phyloP scores from a whole-genome alignment of 139 green algal genomes.

The Chlamydomonas applanata region DNA sequence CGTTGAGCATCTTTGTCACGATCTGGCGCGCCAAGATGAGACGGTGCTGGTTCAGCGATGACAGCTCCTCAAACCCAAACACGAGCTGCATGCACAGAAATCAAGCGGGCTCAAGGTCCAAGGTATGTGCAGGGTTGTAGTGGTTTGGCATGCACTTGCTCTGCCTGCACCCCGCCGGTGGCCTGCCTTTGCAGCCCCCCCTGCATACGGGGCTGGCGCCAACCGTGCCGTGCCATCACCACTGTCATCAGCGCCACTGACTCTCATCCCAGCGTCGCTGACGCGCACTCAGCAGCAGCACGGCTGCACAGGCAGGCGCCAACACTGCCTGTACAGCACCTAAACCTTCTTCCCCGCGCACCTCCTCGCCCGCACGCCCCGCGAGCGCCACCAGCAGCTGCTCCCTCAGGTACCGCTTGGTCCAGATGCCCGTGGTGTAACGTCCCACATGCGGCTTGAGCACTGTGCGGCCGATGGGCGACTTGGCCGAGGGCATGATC shows the following conservation, averaged over 20 bases:
- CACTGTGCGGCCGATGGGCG: conserved; percentile 78
- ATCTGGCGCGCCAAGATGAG: conserved; percentile 54
- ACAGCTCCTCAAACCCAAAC: conserved; percentile 48
- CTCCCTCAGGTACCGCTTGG: conserved; percentile 67
- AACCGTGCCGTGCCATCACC: too few species aligned
- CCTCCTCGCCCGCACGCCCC: conserved; percentile 52
- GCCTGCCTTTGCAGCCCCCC: too few species aligned
- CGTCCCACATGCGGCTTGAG: conserved; percentile 57
- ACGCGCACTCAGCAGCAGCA: too few species aligned
- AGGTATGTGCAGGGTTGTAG: too few species aligned
- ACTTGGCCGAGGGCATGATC: conserved; percentile 70
- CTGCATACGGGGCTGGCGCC: too few species aligned
- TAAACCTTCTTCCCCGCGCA: neutral
- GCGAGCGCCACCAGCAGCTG: conserved; percentile 74
- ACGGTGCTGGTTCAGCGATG: conserved; percentile 43
- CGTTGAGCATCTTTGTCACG: conserved; percentile 53
- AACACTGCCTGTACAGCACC: neutral
- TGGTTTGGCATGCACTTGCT: too few species aligned
- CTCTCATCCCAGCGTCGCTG: too few species aligned
- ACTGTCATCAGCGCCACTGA: too few species aligned
- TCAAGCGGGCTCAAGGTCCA: too few species aligned
- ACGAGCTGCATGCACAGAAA: conserved; percentile 28
- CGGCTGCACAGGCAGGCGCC: too few species aligned
- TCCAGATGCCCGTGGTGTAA: conserved; percentile 57
- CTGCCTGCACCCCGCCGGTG: too few species aligned